Base-by-base conservation (phyloP, 2,329 filamentous ascomycete species). In the Truncatella angustata region DNA sequence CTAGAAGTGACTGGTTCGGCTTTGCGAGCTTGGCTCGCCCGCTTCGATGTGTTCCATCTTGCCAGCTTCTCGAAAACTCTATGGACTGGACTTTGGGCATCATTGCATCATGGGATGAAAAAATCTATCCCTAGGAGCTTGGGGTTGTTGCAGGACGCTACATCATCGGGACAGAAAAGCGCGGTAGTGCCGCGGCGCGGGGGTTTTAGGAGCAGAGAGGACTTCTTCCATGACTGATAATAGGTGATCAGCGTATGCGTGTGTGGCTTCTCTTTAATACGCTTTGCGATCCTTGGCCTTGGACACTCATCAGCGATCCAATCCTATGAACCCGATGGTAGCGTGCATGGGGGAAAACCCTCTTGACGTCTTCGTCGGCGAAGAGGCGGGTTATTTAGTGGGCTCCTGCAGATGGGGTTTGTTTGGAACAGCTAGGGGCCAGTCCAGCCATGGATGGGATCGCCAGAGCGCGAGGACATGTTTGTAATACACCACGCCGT, bases 21-120 rank as follows among this genome's bases (percentile, higher is more conserved):
- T n/a, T n/a, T n/a, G n/a, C n/a, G n/a, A n/a, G n/a, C n/a, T n/a
- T n/a, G n/a, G n/a, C n/a, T n/a, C n/a, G n/a, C n/a, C n/a, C n/a
- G n/a, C n/a, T n/a, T n/a, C n/a, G n/a, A n/a, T n/a, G n/a, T n/a
- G n/a, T n/a, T n/a, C n/a, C n/a, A n/a, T n/a, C n/a, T n/a, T n/a
- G n/a, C n/a, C n/a, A n/a, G n/a, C n/a, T n/a, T n/a, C n/a, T n/a
- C n/a, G n/a, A n/a, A n/a, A n/a, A n/a, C n/a, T n/a, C n/a, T n/a
- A n/a, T n/a, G n/a, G n/a, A n/a, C n/a, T n/a, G n/a, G n/a, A n/a
- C n/a, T 16, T 44, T 34, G 43, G 43, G 43, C 43, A 46, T 28
- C 43, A 46, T 46, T 46, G 28, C 43, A 46, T 46, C 43, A 46
- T 46, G 18, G 43, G 43, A 46, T 18, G 43, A 35, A 28, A 26